Evolutionary conservation across 2,329 filamentous ascomycete genomes (phyloP).

Genomic region (Fusarium sp.): DNA sequence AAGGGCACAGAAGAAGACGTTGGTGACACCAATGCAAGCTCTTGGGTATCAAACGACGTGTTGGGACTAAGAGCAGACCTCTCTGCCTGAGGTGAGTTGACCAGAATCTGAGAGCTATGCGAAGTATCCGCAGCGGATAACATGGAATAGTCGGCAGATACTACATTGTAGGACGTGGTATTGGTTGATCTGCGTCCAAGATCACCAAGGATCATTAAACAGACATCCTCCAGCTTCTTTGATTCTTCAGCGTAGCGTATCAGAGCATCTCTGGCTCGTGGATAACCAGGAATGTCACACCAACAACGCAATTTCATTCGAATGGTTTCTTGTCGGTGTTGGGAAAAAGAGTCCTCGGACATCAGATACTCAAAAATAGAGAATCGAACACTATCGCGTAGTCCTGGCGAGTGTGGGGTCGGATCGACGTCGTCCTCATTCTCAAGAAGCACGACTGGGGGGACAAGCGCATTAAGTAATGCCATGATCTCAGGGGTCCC

Average conservation of each 20-base stretch:
- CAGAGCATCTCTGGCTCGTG: constrained; percentile 45
- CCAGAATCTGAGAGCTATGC: constrained; percentile 11
- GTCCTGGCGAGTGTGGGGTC: constrained; percentile 46
- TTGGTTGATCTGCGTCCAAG: constrained; percentile 20
- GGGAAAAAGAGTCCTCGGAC: constrained; percentile 36
- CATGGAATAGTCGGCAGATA: constrained; percentile 22
- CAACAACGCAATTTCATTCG: constrained; percentile 49
- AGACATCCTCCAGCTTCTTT: constrained; percentile 50
- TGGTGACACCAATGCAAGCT: constrained; percentile 1
- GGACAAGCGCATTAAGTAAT: constrained; percentile 52
- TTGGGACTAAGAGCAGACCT: constrained; percentile 20
- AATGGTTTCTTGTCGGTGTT: constrained; percentile 40
- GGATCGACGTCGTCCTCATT: constrained; percentile 42
- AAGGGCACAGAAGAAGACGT: constrained; percentile 13
- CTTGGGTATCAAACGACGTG: constrained; percentile 10
- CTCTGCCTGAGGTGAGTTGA: constrained; percentile 5
- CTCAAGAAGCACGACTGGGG: constrained; percentile 41
- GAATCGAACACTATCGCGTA: constrained; percentile 53
- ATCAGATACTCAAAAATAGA: constrained; percentile 51
- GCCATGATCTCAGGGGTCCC: constrained; percentile 47
- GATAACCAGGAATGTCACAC: constrained; percentile 49
- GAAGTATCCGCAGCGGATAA: constrained; percentile 20
- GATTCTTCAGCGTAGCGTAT: constrained; percentile 49
- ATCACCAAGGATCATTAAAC: constrained; percentile 41
- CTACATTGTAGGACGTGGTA: constrained; percentile 2